Percentiles rank a stretch among this genome's conserved stretches.
Conservation (phyloP, 257 asterid genomes). For the Jasminum sambac region DNA sequence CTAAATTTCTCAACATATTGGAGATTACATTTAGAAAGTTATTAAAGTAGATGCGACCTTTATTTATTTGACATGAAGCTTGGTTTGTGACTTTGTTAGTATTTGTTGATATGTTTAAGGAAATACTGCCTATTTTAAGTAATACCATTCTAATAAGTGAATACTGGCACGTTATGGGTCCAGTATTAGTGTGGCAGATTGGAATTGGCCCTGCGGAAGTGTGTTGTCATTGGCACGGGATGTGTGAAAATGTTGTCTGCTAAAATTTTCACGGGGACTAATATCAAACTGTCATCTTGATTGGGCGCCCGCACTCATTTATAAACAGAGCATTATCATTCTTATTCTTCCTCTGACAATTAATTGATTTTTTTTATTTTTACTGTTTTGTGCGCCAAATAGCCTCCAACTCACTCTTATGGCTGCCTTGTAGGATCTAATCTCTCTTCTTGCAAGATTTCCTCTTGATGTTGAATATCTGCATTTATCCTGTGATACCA, state of each 20-base stretch:
- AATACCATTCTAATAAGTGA: too few species aligned
- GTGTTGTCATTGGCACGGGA: too few species aligned
- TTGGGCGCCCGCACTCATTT: too few species aligned
- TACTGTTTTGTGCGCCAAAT: not conserved
- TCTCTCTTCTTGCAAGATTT: conserved; percentile 15
- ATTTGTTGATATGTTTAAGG: not conserved
- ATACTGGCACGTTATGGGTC: too few species aligned
- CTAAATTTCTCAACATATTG: not conserved
- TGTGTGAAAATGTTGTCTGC: too few species aligned
- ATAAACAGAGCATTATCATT: too few species aligned
- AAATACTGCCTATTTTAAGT: not conserved
- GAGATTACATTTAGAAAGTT: not conserved
- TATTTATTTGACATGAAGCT: not conserved
- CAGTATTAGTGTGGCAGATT: too few species aligned
- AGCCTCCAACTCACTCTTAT: conserved; percentile 10
- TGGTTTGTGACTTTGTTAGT: not conserved
- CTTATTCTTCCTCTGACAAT: too few species aligned
- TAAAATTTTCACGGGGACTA: too few species aligned
- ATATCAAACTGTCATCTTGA: too few species aligned
- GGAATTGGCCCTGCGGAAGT: too few species aligned
- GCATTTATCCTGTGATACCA: conserved; percentile 9
- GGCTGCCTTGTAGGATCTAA: not conserved
- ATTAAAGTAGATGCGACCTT: not conserved
- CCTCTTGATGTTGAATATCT: conserved; percentile 14
- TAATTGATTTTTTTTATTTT: too few species aligned